A percentile compares a stretch with the other conserved stretches of the same genome.
These are phyloP conservation scores for Eimeria necatrix DNA, from an alignment of 169 alveolate genomes.

Conservation along the genomic window DNA sequence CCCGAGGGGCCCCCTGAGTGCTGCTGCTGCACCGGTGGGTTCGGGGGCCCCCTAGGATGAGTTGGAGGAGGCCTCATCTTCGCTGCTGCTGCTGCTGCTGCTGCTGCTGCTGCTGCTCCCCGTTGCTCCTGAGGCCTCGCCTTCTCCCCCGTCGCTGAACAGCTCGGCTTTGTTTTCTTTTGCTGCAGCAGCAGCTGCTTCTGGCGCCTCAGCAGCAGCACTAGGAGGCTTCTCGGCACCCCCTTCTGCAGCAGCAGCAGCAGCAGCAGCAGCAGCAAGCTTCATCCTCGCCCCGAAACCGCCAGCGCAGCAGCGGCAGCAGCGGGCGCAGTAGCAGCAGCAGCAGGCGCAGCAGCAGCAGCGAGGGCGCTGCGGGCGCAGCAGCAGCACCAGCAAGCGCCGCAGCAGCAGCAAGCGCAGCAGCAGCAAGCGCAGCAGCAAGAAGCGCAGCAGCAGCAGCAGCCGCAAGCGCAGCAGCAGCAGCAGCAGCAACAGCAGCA, in stretches of 20 bases:
- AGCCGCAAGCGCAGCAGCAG: neutral
- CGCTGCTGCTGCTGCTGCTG: conserved; percentile 41
- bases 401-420: neutral
- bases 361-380: neutral
- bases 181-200: no score
- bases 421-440: neutral
- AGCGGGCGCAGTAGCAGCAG: no score
- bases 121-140: neutral
- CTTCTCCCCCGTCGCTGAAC: neutral
- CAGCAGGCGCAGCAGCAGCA: neutral
- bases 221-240: neutral
- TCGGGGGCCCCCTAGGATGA: neutral
- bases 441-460: neutral
- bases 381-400: no score
- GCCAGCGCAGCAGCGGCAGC: no score
- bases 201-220: no score
- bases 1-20: conserved; percentile 1
- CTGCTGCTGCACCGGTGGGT: no score
- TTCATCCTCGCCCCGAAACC: no score
- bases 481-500: conserved; percentile 12
- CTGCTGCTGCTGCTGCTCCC: conserved; percentile 25
- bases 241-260: neutral
- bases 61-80: neutral
- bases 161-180: neutral
- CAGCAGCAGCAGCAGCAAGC: neutral